A percentile compares a stretch with the other conserved stretches of the same genome.
Conservation (phyloP, 768 basidiomycete genomes). For the Russula griseocarnosa region DNA sequence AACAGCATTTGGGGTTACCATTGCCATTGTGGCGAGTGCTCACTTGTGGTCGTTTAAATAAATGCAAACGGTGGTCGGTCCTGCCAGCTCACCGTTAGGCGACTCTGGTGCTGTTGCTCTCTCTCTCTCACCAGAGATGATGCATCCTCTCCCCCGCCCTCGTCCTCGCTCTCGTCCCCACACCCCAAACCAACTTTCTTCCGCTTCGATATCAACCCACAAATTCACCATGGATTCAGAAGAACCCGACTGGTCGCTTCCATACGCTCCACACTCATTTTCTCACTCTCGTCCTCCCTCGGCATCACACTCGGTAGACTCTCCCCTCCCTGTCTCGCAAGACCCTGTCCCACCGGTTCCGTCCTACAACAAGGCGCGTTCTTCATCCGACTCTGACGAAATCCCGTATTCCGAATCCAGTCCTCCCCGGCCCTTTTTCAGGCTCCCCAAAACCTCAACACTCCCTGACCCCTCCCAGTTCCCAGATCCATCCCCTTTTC, state of each 20-base stretch:
- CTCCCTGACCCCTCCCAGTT: slow-evolving; percentile 64
- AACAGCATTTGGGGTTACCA: neutral
- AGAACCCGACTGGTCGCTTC: slow-evolving; percentile 33
- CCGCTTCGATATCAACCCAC: slow-evolving; percentile 9
- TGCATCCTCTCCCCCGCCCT: slow-evolving; percentile 29
- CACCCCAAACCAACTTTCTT: slow-evolving; percentile 19
- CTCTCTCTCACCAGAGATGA: slow-evolving; percentile 11
- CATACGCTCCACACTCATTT: slow-evolving; percentile 27
- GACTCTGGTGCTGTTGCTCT: neutral
- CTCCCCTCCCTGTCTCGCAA: slow-evolving; percentile 30
- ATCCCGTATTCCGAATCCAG: slow-evolving; percentile 38
- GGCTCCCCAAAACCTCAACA: slow-evolving; percentile 43
- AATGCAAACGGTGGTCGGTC: neutral
- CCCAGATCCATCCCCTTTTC: slow-evolving; percentile 69
- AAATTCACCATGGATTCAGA: slow-evolving; percentile 27
- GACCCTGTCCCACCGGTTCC: slow-evolving; percentile 34
- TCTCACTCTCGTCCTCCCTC: slow-evolving; percentile 31
- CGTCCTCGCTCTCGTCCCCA: slow-evolving; percentile 21
- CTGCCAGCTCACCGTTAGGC: neutral
- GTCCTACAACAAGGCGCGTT: slow-evolving; percentile 38
- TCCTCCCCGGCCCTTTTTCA: slow-evolving; percentile 36
- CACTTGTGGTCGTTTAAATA: neutral
- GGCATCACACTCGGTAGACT: slow-evolving; percentile 32
- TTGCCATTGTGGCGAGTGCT: slow-evolving; percentile 1
- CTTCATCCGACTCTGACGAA: slow-evolving; percentile 42